Evolutionary conservation across 1,284 basidiomycete genomes (phyloP), one percentile per base, ranked within the genome.

Genomic region (Ganoderma lucidum): DNA sequence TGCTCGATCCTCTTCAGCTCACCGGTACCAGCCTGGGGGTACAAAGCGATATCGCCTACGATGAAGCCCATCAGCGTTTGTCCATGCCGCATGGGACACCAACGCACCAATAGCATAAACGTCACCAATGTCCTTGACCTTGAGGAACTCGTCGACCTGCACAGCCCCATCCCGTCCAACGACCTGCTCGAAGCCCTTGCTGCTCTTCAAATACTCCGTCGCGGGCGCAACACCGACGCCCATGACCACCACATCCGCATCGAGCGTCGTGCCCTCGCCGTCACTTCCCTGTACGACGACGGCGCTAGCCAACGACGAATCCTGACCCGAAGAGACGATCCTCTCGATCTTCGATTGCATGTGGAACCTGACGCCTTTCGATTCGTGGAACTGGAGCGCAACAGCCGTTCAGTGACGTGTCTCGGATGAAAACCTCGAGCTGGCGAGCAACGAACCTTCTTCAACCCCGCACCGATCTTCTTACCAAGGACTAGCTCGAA

Each of bases 171-270:
- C 94, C 76, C 87, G 90, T 81, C 96, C 92, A 3, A 96, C 80
- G 66, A 78, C 75, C 76, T 86, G 81, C 23, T 88, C 84, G 64
- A 93, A 87, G 9, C 86, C 86, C 45, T 76, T 72, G 74, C 89
- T 92, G 30, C 86, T 86, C 78, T 93, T 93, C 74, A 98, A 82
- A 83, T 93, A 96, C 45, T 90, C 83, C 0, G 96, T 97, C 2
- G 95, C 94, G 37, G 96, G 96, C 0, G 86, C 86, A 14, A 96
- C 96, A 70, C 96, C 96, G 6, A 96, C 94, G 45, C 94, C 96
- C 88, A 98, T 92, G 67, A 98, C 84, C 69, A 98, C 87, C 60
- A 94, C 86, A 77, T 96, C 94, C 17, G 94, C 94, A 0, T 87
- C 86, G 44, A 98, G 81, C 2, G 87, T 75, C 1, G 66, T 71